These are phyloP conservation scores for Zangia roseola DNA, from an alignment of 768 basidiomycete species.

Conservation along the genomic window DNA sequence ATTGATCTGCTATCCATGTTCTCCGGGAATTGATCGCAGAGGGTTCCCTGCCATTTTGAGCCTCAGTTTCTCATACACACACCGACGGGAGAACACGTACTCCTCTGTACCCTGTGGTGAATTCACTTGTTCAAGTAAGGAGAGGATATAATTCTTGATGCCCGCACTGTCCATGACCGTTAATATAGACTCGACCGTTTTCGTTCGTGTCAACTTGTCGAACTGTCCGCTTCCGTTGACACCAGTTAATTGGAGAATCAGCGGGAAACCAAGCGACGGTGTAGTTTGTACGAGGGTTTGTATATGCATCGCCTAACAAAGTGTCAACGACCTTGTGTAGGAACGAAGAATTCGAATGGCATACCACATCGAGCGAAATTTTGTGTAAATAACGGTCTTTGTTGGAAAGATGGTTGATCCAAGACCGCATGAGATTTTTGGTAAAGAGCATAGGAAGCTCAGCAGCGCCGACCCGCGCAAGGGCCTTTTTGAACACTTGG, in stretches of 20 bases:
- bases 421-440: conserved; percentile 92
- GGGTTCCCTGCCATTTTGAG: conserved; percentile 39
- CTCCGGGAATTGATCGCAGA: conserved; percentile 54
- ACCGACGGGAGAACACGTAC: conserved; percentile 33
- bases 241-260: conserved; percentile 84
- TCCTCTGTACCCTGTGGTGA: conserved; percentile 39
- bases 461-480: conserved; percentile 60
- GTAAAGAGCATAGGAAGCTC: conserved; percentile 88
- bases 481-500: conserved; percentile 78
- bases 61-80: conserved; percentile 12
- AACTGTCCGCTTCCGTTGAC: conserved; percentile 84
- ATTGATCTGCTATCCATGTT: conserved; percentile 85
- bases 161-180: conserved; percentile 70
- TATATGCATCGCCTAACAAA: conserved; percentile 64
- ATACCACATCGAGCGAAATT: conserved; percentile 78
- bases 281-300: conserved; percentile 72
- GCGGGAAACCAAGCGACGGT: conserved; percentile 77
- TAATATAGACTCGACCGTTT: conserved; percentile 85
- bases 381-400: conserved; percentile 88
- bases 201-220: conserved; percentile 89
- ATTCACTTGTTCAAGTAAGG: conserved; percentile 65
- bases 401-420: conserved; percentile 94
- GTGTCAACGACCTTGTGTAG: background rate
- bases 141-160: conserved; percentile 72
- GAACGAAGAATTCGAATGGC: conserved; percentile 19